Conservation (phyloP, 2,329 filamentous ascomycete genomes). For the Epichloe bromicola region DNA sequence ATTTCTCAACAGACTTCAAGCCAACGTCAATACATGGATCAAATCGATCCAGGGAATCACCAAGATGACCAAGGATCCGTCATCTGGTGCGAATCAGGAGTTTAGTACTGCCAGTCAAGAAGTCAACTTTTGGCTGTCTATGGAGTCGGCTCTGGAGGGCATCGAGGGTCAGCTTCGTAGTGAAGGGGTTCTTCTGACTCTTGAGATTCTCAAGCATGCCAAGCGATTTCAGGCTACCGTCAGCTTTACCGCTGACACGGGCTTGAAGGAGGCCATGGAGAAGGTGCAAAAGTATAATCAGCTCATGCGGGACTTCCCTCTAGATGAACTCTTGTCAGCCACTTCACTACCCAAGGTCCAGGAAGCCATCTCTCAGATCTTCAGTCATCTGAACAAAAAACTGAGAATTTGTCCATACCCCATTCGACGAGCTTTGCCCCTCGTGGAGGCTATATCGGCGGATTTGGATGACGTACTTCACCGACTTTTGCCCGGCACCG, state of each 20-base stretch:
- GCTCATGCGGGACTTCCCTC: constrained; percentile 93
- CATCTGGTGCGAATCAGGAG: constrained; percentile 41
- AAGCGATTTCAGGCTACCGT: constrained; percentile 97
- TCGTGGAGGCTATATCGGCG: constrained; percentile 94
- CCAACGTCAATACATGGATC: constrained; percentile 94
- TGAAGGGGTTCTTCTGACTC: constrained; percentile 77
- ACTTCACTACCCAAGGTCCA: constrained; percentile 80
- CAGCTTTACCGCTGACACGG: constrained; percentile 92
- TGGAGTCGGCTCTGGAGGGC: constrained; percentile 85
- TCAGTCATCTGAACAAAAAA: constrained; percentile 94
- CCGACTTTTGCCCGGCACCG: constrained; percentile 69
- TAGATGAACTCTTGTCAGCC: constrained; percentile 87
- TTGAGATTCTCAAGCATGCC: constrained; percentile 90
- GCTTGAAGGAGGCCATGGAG: constrained; percentile 89
- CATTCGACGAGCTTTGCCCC: constrained; percentile 73
- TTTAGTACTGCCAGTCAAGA: constrained; percentile 77
- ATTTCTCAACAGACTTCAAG: constrained; percentile 87
- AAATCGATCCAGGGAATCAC: constrained; percentile 96
- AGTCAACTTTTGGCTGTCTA: constrained; percentile 97
- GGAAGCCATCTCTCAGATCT: constrained; percentile 81
- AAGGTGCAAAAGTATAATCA: constrained; percentile 98
- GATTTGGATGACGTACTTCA: constrained; percentile 84
- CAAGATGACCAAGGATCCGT: constrained; percentile 77
- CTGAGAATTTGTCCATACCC: constrained; percentile 92
- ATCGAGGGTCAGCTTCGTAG: constrained; percentile 83